Percentiles rank a stretch among this genome's conserved stretches.
These are phyloP conservation scores for Saccharomycopsis sp. DNA, from an alignment of 805 yeast genomes.

Conservation along the genomic window DNA sequence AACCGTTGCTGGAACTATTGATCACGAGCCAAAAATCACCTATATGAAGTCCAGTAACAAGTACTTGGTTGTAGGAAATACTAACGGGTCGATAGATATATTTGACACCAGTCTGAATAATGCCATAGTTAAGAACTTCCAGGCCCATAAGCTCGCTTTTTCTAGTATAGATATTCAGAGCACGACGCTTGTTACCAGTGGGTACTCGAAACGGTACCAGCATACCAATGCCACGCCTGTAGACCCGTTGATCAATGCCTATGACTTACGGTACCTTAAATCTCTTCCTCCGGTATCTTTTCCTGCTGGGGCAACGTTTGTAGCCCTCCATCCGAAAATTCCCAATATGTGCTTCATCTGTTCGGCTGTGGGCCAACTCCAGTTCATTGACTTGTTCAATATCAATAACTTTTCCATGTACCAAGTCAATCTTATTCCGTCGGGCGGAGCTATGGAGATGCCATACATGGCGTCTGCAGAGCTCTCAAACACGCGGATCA, in stretches of 20 bases:
- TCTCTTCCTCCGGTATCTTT: constrained; percentile 77
- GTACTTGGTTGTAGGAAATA: constrained; percentile 50
- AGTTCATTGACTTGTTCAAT: constrained; percentile 75
- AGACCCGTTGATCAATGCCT: constrained; percentile 80
- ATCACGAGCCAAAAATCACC: constrained; percentile 40
- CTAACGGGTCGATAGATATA: constrained; percentile 56
- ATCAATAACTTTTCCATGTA: constrained; percentile 61
- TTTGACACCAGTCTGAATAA: constrained; percentile 48
- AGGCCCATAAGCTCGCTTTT: constrained; percentile 54
- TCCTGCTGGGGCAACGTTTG: constrained; percentile 86
- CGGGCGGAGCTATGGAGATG: constrained; percentile 28
- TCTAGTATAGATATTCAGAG: constrained; percentile 63
- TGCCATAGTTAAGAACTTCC: constrained; percentile 43
- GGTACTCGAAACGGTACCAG: constrained; percentile 62
- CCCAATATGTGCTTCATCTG: constrained; percentile 72
- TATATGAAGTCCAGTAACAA: constrained; percentile 46
- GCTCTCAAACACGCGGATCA: constrained; percentile 1
- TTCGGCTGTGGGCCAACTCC: constrained; percentile 74
- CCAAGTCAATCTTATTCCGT: constrained; percentile 50
- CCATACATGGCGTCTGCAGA: constrained; percentile 31
- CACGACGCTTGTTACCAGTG: constrained; percentile 69
- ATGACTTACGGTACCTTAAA: constrained; percentile 67
- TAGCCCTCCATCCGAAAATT: constrained; percentile 77
- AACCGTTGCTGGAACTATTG: constrained; percentile 30
- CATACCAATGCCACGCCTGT: constrained; percentile 34